phyloP scores from a whole-genome alignment of 2,329 filamentous ascomycete genomes.

The Bretziella fagacearum region DNA sequence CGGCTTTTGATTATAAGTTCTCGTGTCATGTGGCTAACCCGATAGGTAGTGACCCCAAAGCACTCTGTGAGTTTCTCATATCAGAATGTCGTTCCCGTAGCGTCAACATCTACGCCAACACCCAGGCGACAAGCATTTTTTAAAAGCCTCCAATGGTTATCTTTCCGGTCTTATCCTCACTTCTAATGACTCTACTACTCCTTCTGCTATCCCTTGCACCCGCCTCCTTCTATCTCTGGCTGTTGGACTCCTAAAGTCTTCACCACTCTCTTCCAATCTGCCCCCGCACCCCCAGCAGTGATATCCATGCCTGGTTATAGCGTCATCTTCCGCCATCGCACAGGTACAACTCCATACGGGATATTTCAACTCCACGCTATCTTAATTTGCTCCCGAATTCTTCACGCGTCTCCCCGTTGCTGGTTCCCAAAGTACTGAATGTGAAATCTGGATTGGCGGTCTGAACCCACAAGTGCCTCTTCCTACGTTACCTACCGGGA shows the following conservation, averaged over 20 bases:
- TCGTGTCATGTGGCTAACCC: background rate
- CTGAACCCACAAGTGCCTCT: slow-evolving; percentile 37
- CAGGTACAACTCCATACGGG: slow-evolving; percentile 36
- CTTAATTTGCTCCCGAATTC: slow-evolving; percentile 50
- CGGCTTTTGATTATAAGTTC: background rate
- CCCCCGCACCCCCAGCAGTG: slow-evolving; percentile 34
- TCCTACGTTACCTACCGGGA: slow-evolving; percentile 26
- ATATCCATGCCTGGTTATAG: slow-evolving; percentile 53
- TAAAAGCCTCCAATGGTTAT: slow-evolving; percentile 32
- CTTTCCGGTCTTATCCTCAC: slow-evolving; percentile 36
- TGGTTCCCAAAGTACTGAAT: slow-evolving; percentile 18
- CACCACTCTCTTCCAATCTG: slow-evolving; percentile 41
- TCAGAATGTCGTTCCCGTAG: slow-evolving; percentile 38
- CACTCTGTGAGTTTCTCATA: slow-evolving; percentile 49
- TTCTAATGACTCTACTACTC: slow-evolving; percentile 28
- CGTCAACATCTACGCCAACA: slow-evolving; percentile 49
- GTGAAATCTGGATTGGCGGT: slow-evolving; percentile 57
- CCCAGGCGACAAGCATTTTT: slow-evolving; percentile 34
- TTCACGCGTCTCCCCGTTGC: slow-evolving; percentile 42
- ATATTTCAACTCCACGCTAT: slow-evolving; percentile 45
- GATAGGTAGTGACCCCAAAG: slow-evolving; percentile 41
- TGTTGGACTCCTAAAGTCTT: slow-evolving; percentile 57
- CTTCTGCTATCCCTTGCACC: slow-evolving; percentile 39
- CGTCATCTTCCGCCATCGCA: slow-evolving; percentile 39
- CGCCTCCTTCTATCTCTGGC: slow-evolving; percentile 50